Conservation (phyloP, 148 eudicot genomes). For the Linanthus parryae region DNA sequence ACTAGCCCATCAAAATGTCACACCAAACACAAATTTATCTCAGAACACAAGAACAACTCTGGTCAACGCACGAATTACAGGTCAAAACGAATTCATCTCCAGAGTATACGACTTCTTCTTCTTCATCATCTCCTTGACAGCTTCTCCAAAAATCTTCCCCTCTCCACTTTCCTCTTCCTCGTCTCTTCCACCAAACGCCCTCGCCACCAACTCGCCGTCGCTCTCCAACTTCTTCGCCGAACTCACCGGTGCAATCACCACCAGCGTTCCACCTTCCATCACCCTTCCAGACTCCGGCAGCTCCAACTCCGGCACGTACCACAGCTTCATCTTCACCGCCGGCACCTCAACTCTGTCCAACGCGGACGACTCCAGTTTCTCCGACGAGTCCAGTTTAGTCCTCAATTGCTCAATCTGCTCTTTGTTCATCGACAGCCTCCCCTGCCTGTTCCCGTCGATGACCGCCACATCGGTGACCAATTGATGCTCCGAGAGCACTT, state of each 20-base stretch:
- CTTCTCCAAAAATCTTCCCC: slow-evolving; percentile 5
- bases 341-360: slow-evolving; percentile 12
- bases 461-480: slow-evolving; percentile 28
- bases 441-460: slow-evolving; percentile 46
- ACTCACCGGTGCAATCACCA: slow-evolving; percentile 39
- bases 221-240: neutral
- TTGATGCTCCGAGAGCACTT: slow-evolving; percentile 23
- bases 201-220: slow-evolving; percentile 7
- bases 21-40: no score
- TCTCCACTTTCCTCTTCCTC: slow-evolving; percentile 1
- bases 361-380: neutral
- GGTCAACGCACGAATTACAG: no score
- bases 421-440: slow-evolving; percentile 43
- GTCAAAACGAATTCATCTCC: slow-evolving; percentile 22
- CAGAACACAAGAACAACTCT: no score
- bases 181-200: slow-evolving; percentile 2
- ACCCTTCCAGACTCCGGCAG: slow-evolving; percentile 38
- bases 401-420: slow-evolving; percentile 38
- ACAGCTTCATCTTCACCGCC: slow-evolving; percentile 49
- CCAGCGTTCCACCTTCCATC: slow-evolving; percentile 64
- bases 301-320: slow-evolving; percentile 50
- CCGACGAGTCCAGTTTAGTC: neutral
- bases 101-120: slow-evolving; percentile 13
- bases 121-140: slow-evolving; percentile 13
- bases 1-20: no score